Percentiles rank a stretch among this genome's conserved stretches.
phyloP scores from a whole-genome alignment of 2,329 filamentous ascomycete genomes.

The Colletotrichum spinosum region DNA sequence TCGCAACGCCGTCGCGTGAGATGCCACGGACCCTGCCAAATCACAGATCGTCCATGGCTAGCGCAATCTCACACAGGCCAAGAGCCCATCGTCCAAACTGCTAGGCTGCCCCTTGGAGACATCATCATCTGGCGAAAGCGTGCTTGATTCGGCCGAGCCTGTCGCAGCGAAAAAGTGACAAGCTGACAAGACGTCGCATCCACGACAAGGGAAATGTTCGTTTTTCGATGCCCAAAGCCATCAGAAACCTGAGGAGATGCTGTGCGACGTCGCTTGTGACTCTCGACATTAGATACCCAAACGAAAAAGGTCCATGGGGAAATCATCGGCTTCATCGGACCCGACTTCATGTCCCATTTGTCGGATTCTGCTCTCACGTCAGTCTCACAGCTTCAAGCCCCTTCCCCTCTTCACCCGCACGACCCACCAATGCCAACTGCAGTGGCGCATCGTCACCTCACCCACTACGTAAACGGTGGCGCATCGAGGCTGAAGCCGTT shows the following conservation, averaged over 20 bases:
- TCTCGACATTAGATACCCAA: too few relatives aligned
- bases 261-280: conserved; percentile 9
- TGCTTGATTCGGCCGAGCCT: too few relatives aligned
- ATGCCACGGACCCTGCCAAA: too few relatives aligned
- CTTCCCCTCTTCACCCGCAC: too few relatives aligned
- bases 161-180: too few relatives aligned
- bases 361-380: background rate
- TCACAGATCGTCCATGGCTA: too few relatives aligned
- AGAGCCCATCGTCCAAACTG: background rate
- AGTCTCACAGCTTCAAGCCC: too few relatives aligned
- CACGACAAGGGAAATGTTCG: background rate
- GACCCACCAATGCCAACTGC: background rate
- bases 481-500: conserved; percentile 16
- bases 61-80: too few relatives aligned
- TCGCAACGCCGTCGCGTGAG: too few relatives aligned
- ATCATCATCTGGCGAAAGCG: too few relatives aligned
- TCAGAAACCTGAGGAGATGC: background rate
- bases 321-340: background rate
- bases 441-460: background rate
- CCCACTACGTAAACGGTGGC: background rate
- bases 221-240: background rate
- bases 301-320: too few relatives aligned
- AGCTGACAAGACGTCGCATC: conserved; percentile 20
- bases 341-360: background rate
- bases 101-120: conserved; percentile 12